phyloP scores from a whole-genome alignment of 2,329 filamentous ascomycete species.

The Penicillium expansum region DNA sequence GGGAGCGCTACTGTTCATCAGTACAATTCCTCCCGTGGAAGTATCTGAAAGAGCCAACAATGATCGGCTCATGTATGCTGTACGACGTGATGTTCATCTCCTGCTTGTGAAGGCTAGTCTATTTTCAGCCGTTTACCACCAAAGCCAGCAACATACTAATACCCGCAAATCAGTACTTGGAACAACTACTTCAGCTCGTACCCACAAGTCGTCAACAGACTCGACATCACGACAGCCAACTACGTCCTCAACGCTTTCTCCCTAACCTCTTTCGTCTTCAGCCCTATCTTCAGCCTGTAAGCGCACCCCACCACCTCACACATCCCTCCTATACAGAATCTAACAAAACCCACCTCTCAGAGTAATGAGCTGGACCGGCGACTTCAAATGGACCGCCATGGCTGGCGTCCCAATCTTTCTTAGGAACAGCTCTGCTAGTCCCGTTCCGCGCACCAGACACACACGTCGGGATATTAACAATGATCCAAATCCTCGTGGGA shows the following conservation, averaged over 20 bases:
- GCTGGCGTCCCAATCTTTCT: slow-evolving; percentile 7
- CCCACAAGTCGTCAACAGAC: slow-evolving; percentile 11
- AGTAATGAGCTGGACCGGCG: slow-evolving; percentile 7
- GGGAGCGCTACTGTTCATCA: no score
- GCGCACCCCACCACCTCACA: neutral
- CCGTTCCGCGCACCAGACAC: slow-evolving; percentile 8
- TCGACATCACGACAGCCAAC: slow-evolving; percentile 2
- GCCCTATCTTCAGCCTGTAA: slow-evolving; percentile 9
- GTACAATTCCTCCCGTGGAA: no score
- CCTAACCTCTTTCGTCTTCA: slow-evolving; percentile 10
- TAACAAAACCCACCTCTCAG: neutral
- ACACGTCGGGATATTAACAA: slow-evolving; percentile 6
- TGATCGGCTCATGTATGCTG: slow-evolving; percentile 9
- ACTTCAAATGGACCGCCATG: slow-evolving; percentile 12
- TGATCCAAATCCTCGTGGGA: slow-evolving; percentile 10
- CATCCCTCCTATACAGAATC: neutral
- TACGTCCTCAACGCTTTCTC: slow-evolving; percentile 10
- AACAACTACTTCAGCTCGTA: slow-evolving; percentile 10
- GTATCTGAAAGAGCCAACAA: no score
- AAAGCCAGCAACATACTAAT: neutral
- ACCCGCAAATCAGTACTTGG: neutral
- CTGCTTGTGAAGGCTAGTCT: neutral
- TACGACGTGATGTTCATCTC: slow-evolving; percentile 11
- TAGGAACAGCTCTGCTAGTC: slow-evolving; percentile 7
- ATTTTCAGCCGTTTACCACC: neutral